Percentiles rank a stretch among this genome's conserved stretches.
phyloP scores from a whole-genome alignment of 805 yeast genomes.

The Metschnikowia aberdeeniae region DNA sequence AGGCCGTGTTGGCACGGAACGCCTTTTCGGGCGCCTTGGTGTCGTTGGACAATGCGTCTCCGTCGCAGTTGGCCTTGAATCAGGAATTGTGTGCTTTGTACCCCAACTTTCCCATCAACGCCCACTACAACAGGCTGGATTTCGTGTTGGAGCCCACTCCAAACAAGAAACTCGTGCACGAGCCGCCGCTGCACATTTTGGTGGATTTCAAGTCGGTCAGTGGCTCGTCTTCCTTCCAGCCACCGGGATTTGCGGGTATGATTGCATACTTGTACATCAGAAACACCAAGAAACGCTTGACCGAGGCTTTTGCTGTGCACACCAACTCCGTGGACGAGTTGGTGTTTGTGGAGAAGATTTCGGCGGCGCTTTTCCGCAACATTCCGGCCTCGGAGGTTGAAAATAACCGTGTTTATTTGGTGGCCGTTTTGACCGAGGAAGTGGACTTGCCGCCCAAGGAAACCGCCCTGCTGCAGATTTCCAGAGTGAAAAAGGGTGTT shows the following conservation, averaged over 20 bases:
- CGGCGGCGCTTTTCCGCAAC: constrained; percentile 77
- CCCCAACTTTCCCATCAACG: constrained; percentile 61
- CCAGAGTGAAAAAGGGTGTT: constrained; percentile 64
- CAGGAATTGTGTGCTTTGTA: constrained; percentile 70
- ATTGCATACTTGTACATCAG: constrained; percentile 70
- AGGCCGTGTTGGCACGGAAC: constrained; percentile 64
- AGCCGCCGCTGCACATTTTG: constrained; percentile 61
- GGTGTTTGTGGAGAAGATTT: constrained; percentile 56
- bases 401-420: constrained; percentile 65
- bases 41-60: constrained; percentile 37
- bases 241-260: constrained; percentile 66
- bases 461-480: constrained; percentile 27
- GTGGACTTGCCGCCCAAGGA: constrained; percentile 43
- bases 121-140: constrained; percentile 25
- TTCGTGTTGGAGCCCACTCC: constrained; percentile 43
- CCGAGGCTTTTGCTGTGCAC: constrained; percentile 75
- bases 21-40: constrained; percentile 54
- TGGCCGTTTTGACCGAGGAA: constrained; percentile 70
- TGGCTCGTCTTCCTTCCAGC: constrained; percentile 54
- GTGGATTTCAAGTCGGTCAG: constrained; percentile 72
- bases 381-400: constrained; percentile 65
- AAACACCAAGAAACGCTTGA: constrained; percentile 56
- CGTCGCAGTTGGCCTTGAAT: constrained; percentile 59
- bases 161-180: constrained; percentile 44
- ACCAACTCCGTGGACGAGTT: constrained; percentile 55